A percentile compares a stretch with the other conserved stretches of the same genome.
Conservation (phyloP, 106 monocot species). For the Iris macrosiphon region DNA sequence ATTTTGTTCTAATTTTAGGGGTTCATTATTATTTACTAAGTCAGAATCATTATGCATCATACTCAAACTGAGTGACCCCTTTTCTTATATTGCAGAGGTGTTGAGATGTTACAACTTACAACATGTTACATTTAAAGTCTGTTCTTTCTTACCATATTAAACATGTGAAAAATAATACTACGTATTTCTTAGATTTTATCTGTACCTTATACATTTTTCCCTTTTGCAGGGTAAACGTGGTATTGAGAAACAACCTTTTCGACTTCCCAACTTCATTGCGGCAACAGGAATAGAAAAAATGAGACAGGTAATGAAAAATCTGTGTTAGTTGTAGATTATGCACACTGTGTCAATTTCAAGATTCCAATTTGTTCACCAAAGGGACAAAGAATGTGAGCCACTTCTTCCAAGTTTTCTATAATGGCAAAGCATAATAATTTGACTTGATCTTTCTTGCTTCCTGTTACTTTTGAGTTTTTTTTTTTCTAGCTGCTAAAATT, state of each 20-base stretch:
- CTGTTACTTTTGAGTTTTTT: too few species aligned
- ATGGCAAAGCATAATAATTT: too few species aligned
- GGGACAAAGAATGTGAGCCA: too few species aligned
- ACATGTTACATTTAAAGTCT: slow-evolving; percentile 13
- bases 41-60: slow-evolving; percentile 8
- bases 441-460: too few species aligned
- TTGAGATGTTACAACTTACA: slow-evolving; percentile 33
- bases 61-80: slow-evolving; percentile 30
- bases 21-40: not conserved
- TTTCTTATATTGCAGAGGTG: slow-evolving; percentile 52
- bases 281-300: slow-evolving; percentile 99
- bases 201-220: slow-evolving; percentile 2
- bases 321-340: too few species aligned
- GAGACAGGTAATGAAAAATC: slow-evolving; percentile 61
- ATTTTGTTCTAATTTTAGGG: not conserved
- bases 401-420: too few species aligned
- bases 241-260: slow-evolving; percentile 98
- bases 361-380: too few species aligned
- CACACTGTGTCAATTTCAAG: too few species aligned
- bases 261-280: slow-evolving; percentile 98
- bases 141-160: not conserved
- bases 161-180: too few species aligned
- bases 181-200: not conserved
- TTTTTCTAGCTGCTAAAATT: too few species aligned
- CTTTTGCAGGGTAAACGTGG: slow-evolving; percentile 94